Evolutionary conservation across 2,329 filamentous ascomycete genomes (phyloP).

Genomic region (Elsinoe necatrix): DNA sequence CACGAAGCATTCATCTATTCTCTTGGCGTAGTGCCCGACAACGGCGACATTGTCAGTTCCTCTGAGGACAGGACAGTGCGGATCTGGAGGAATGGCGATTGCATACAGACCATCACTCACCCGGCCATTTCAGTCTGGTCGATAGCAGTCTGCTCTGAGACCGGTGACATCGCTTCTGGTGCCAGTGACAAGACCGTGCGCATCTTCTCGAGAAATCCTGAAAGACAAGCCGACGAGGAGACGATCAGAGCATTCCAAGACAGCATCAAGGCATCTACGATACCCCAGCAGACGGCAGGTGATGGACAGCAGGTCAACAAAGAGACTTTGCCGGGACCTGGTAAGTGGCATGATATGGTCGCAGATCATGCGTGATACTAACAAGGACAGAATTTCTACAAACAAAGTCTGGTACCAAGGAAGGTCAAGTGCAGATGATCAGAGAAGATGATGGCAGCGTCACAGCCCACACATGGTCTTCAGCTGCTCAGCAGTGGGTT

Average conservation of each 20-base stretch:
- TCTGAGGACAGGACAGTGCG: conserved; percentile 91
- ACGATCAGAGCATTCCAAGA: conserved; percentile 66
- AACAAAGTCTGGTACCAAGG: conserved; percentile 79
- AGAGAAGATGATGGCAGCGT: conserved; percentile 71
- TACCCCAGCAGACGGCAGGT: conserved; percentile 76
- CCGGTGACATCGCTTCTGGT: conserved; percentile 87
- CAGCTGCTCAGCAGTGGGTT: conserved; percentile 33
- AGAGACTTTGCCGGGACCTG: conserved; percentile 75
- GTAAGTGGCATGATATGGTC: conserved; percentile 20
- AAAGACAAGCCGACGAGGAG: conserved; percentile 61
- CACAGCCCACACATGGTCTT: conserved; percentile 83
- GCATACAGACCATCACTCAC: conserved; percentile 91
- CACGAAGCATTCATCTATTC: conserved; percentile 96
- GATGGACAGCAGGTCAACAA: conserved; percentile 64
- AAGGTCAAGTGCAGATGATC: conserved; percentile 92
- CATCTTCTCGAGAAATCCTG: conserved; percentile 66
- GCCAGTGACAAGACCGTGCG: conserved; percentile 81
- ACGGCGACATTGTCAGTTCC: conserved; percentile 80
- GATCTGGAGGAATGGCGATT: conserved; percentile 75
- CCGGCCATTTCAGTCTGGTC: conserved; percentile 95
- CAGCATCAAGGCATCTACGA: conserved; percentile 71
- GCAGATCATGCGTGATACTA: neutral
- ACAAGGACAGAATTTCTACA: conserved; percentile 59
- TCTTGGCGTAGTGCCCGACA: conserved; percentile 59
- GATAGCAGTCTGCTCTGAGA: conserved; percentile 72